Evolutionary conservation across 352 stramenopile genomes (phyloP).

Genomic region (Phytopythium chamaehyphon): DNA sequence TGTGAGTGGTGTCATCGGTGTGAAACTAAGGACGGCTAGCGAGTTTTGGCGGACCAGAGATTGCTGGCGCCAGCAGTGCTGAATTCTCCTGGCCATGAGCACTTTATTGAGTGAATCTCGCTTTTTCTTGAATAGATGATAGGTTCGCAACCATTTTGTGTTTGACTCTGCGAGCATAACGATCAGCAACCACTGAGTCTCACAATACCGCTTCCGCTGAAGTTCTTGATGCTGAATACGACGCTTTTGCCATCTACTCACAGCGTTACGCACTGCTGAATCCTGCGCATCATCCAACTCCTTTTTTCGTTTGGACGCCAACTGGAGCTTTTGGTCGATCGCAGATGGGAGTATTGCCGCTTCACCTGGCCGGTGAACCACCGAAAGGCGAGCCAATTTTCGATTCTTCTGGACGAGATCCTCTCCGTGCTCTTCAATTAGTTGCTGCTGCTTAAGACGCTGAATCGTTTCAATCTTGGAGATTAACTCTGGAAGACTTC

Average conservation of each 20-base stretch:
- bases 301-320: conserved; percentile 48
- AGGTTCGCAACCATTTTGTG: conserved; percentile 32
- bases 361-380: conserved; percentile 42
- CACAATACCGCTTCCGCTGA: conserved; percentile 25
- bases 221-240: conserved; percentile 29
- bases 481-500: conserved; percentile 44
- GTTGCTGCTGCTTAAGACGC: conserved; percentile 31
- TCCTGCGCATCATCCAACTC: conserved; percentile 42
- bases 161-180: conserved; percentile 30
- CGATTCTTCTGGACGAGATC: conserved; percentile 55
- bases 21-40: conserved; percentile 14
- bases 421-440: conserved; percentile 36
- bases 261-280: conserved; percentile 20
- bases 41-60: conserved; percentile 19
- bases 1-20: conserved; percentile 19
- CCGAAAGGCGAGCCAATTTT: conserved; percentile 17
- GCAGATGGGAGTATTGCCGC: conserved; percentile 56
- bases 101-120: conserved; percentile 30
- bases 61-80: conserved; percentile 47
- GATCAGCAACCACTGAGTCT: conserved; percentile 61
- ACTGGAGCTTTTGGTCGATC: conserved; percentile 44
- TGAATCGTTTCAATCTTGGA: conserved; percentile 38
- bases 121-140: conserved; percentile 35
- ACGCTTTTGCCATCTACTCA: conserved; percentile 53
- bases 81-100: conserved; percentile 50